Evolutionary conservation across 140 eudicot genomes (phyloP), one percentile per base, ranked within the genome.

Genomic region (Ambrosia hybrid): DNA sequence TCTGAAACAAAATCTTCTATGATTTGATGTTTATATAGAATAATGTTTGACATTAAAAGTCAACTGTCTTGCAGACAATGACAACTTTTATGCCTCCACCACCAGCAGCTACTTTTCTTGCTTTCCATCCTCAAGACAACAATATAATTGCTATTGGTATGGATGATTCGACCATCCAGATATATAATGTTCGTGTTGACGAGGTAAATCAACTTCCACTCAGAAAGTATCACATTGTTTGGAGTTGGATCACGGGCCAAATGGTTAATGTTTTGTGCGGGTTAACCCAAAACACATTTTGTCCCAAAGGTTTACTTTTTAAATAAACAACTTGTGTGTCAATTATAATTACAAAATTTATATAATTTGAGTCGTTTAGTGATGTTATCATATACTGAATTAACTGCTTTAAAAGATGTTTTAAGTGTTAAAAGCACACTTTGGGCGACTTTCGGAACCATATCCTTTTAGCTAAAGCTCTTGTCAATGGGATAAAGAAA

Each of bases 51-150:
- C 59, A 51, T 17, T 65, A 59, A 76, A 46, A 45, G 41, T 77
- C 39, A 51, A 62, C 38, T 61, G 43, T 68, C 2, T 3, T 77
- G 81, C 85, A 84, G 88, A 84, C 85, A 33, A 80, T 84, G 88
- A 80, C 85, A 9, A 80, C 83, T 12, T 80, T 84, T 72, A 80
- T 84, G 85, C 85, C 88, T 57, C 88, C 88, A 11, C 85, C 88
- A 58, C 88, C 88, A 11, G 85, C 85, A 30, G 88, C 88, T 48
- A 84, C 88, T 4, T 84, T 77, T 73, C 85, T 84, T 65, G 88
- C 88, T 34, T 84, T 84, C 74, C 85, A 77, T 73, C 88, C 88
- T 52, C 85, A 80, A 74, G 88, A 84, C 21, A 84, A 84, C 68
- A 84, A 84, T 70, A 80, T 84, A 62, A 80, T 84, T 6, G 88